Base-by-base conservation (phyloP, 75 land plant species). In the Sequoiadendron giganteum region DNA sequence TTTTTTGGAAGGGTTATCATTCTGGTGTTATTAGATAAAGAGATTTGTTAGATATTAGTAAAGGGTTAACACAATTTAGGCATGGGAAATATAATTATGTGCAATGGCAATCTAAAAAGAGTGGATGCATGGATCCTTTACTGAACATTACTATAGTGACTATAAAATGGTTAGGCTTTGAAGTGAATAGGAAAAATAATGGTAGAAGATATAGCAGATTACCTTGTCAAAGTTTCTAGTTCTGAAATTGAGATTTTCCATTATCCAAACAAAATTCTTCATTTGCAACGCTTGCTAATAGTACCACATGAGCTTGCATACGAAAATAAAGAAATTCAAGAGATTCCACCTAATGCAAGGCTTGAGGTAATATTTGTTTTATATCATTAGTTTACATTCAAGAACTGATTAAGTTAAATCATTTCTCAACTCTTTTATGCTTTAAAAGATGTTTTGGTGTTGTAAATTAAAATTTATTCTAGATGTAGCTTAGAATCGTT, bases 281-380 rank as follows among this genome's bases (percentile, higher is more conserved):
- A 25, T 34, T 36, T 92, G 90, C 95, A 97, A 98, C 91, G 98
- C 54, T 89, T 97, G 91, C 92, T 97, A 34, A 95, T 97, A 58
- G 93, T 97, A 55, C 99, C 98, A 78, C 98, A 98, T 48, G 95
- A 96, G 89, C 91, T 97, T 56, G 99, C 99, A 58, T 97, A 96
- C 91, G 98, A 98, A 88, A 95, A 90, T 73, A 97, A 92, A 94
- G 99, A 98, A 83, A 91, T 96, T 72, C 99, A 97, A 91, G 99
- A 97, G 87, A 97, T 97, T 85, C 99, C 98, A 77, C 99, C 99
- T 18, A 94, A 94, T 95, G 99, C 98, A 81, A 96, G 98, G 80
- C 94, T 97, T 85, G 97, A 97, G 98, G 99, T 97, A 87, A 84
- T 6, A 45, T 40, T 79, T 84, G 85, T 52, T 84, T 48, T 84